Percentiles rank a stretch among this genome's conserved stretches.
phyloP scores from a whole-genome alignment of 305 asterid species.

The Fraxinus platypoda region DNA sequence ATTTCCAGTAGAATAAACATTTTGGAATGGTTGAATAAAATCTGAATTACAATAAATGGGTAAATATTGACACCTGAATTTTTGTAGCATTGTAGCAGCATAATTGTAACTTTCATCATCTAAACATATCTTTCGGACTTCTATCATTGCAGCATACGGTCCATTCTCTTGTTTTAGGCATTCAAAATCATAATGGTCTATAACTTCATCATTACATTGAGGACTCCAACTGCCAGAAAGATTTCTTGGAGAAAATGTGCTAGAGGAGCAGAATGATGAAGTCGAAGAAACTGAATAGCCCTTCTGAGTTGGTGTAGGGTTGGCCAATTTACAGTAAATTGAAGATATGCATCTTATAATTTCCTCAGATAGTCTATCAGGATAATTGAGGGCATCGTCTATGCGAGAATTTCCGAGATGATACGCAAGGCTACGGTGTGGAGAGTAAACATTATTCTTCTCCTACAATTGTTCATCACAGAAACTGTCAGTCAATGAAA shows the following conservation, averaged over 20 bases:
- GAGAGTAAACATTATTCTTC: conserved; percentile 38
- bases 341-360: conserved; percentile 71
- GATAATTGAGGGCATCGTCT: conserved; percentile 43
- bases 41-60: not conserved
- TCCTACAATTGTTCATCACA: conserved; percentile 44
- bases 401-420: conserved; percentile 56
- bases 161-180: conserved; percentile 41
- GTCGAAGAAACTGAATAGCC: conserved; percentile 64
- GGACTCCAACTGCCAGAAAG: conserved; percentile 81
- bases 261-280: conserved; percentile 69
- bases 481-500: conserved; percentile 2
- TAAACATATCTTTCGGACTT: conserved; percentile 54
- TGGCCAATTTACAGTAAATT: conserved; percentile 70
- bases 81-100: conserved; percentile 75
- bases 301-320: conserved; percentile 36
- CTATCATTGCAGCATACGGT: conserved; percentile 49
- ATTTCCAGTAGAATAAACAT: not conserved
- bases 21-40: not conserved
- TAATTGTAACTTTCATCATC: conserved; percentile 66
- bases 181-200: conserved; percentile 35
- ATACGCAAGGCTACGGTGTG: conserved; percentile 62
- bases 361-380: conserved; percentile 70
- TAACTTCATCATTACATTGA: conserved; percentile 49
- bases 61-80: conserved; percentile 54
- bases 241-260: conserved; percentile 76